phyloP scores from a whole-genome alignment of 768 basidiomycete species.

The Mycena latifolia region DNA sequence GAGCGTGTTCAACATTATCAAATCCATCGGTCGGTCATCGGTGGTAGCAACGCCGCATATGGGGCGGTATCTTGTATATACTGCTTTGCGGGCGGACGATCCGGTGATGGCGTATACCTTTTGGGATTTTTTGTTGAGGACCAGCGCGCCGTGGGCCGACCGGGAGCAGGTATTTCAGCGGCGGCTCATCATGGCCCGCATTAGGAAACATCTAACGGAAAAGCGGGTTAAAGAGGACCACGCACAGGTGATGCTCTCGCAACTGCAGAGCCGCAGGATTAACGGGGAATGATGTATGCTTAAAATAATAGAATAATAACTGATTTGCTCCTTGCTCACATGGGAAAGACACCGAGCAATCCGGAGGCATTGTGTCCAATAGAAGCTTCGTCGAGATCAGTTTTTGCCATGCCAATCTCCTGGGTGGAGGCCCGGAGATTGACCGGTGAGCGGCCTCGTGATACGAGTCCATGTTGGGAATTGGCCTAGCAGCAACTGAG shows the following conservation, averaged over 20 bases:
- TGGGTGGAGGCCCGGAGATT: conserved; percentile 57
- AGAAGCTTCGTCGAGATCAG: conserved; percentile 13
- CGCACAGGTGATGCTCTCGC: conserved; percentile 45
- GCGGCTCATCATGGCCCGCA: conserved; percentile 49
- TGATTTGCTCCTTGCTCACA: conserved; percentile 19
- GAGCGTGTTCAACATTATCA: conserved; percentile 57
- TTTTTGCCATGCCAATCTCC: conserved; percentile 42
- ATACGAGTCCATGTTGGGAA: conserved; percentile 49
- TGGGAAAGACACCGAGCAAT: conserved; percentile 32
- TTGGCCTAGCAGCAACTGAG: conserved; percentile 20
- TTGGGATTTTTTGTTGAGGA: conserved; percentile 64
- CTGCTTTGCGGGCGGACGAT: conserved; percentile 62
- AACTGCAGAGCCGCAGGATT: conserved; percentile 38
- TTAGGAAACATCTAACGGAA: conserved; percentile 40
- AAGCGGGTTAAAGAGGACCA: conserved; percentile 34
- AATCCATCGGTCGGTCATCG: conserved; percentile 48
- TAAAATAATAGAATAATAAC: background rate
- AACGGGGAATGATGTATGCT: background rate
- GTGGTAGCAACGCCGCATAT: conserved; percentile 58
- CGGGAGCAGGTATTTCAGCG: conserved; percentile 58
- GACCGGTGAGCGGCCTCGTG: conserved; percentile 57
- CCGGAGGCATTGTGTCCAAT: conserved; percentile 14
- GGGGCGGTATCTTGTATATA: conserved; percentile 63
- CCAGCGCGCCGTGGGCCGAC: conserved; percentile 63
- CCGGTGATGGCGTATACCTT: conserved; percentile 69